Evolutionary conservation across 257 asterid species (phyloP).

Genomic region (Nicotiana sylvestris): DNA sequence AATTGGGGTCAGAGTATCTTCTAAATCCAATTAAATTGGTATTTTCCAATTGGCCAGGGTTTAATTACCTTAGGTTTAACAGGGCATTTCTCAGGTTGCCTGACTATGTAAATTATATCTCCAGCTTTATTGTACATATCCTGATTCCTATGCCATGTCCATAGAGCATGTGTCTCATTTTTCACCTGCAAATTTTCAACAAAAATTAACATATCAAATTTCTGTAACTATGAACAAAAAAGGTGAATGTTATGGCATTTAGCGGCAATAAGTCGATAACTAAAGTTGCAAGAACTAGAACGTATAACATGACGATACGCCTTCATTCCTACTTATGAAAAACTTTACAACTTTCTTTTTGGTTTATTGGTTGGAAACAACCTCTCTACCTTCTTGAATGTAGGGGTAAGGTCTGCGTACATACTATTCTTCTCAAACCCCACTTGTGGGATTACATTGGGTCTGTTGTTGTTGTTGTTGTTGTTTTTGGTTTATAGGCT

Average conservation of each 20-base stretch:
- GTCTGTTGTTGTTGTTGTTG: too few relatives aligned
- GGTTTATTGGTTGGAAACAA: too few relatives aligned
- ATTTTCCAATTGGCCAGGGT: background rate
- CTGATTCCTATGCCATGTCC: slow-evolving; percentile 96
- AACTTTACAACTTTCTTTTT: too few relatives aligned
- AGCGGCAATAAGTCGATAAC: too few relatives aligned
- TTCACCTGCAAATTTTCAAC: slow-evolving; percentile 46
- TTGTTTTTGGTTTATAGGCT: background rate
- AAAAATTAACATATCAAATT: too few relatives aligned
- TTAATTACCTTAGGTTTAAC: slow-evolving; percentile 44
- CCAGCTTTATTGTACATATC: slow-evolving; percentile 71
- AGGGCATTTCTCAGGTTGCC: slow-evolving; percentile 69
- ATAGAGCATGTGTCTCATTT: slow-evolving; percentile 82
- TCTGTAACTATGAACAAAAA: background rate
- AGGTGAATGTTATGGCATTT: background rate
- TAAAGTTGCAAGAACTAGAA: background rate
- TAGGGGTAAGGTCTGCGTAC: too few relatives aligned
- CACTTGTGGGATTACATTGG: too few relatives aligned
- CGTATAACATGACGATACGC: background rate
- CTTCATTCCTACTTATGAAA: background rate
- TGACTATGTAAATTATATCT: slow-evolving; percentile 77
- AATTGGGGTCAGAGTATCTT: background rate
- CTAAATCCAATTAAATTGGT: background rate
- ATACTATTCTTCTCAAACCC: too few relatives aligned
- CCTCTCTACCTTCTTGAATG: too few relatives aligned